Base-by-base conservation (phyloP, 495 filamentous ascomycete genomes). In the Trichoderma gamsii region DNA sequence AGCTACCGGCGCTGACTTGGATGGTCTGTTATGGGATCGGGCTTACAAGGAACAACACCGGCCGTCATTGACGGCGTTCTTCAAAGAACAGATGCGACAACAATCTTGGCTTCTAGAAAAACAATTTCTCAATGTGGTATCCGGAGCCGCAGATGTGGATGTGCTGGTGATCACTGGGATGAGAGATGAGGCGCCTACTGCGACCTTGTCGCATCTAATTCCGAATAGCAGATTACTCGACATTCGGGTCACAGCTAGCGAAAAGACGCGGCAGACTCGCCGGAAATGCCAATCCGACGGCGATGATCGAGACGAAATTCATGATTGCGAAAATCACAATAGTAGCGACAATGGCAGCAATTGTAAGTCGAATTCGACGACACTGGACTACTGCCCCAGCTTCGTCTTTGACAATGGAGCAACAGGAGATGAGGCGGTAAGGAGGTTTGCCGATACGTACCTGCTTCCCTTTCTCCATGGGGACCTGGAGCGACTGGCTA, bases 101-200 rank as follows among this genome's bases (percentile, higher is more conserved):
- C 78, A 78, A 67, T 84, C 84, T 73, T 72, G 67, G 69, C 76
- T 88, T 51, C 82, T 77, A 71, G 80, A 84, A 71, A 80, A 86
- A 73, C 81, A 87, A 76, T 88, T n/a, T n/a, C n/a, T n/a, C n/a
- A n/a, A n/a, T n/a, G n/a, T n/a, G n/a, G n/a, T n/a, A n/a, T n/a
- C n/a, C n/a, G n/a, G n/a, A n/a, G n/a, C n/a, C n/a, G n/a, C n/a
- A n/a, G n/a, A n/a, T n/a, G n/a, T n/a, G n/a, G 81, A 88, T 69
- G 85, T 87, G 66, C 78, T 88, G 64, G 67, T 90, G 44, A 85
- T 90, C 72, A 88, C 86, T 0, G 87, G 87, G 6, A 86, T 90
- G 84, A 87, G 85, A 80, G 87, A 89, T 68, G 78, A 85, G 72
- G 82, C 84, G 6, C 86, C 86, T 4, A 81, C 89, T 43, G 78